A percentile compares a stretch with the other conserved stretches of the same genome.
Evolutionary conservation across 148 eudicot genomes (phyloP).

Genomic region (Fagopyrum esculentum): DNA sequence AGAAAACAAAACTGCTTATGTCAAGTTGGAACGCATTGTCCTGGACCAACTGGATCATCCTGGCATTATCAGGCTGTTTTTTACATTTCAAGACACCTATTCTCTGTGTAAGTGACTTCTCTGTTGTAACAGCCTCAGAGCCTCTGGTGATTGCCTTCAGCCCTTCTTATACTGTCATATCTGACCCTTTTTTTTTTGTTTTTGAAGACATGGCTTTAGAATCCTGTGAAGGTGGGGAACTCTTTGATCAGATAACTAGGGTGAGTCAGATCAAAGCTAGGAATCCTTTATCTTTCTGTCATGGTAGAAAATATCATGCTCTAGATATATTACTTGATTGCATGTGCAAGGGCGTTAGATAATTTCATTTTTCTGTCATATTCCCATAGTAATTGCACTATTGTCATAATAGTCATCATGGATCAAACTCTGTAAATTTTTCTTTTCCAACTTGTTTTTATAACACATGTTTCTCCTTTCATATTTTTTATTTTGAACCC

Average conservation of each 20-base stretch:
- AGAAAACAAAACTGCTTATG: conserved; percentile 97
- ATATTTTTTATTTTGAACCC: neutral
- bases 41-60: conserved; percentile 97
- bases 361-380: neutral
- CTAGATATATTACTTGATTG: neutral
- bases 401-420: neutral
- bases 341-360: neutral
- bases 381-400: neutral
- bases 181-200: conserved; percentile 5
- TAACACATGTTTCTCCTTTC: neutral
- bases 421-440: neutral
- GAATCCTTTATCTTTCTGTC: neutral
- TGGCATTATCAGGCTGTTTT: conserved; percentile 79
- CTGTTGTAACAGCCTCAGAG: neutral
- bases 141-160: conserved; percentile 5
- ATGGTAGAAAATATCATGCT: neutral
- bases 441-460: neutral
- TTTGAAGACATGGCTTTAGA: conserved; percentile 95
- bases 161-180: conserved; percentile 3
- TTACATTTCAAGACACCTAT: conserved; percentile 90
- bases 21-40: conserved; percentile 90
- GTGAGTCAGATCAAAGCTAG: conserved; percentile 35
- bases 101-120: conserved; percentile 66
- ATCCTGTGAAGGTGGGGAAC: conserved; percentile 98
- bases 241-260: conserved; percentile 97